Base-by-base conservation (phyloP, 2,329 filamentous ascomycete species). In the Microdochium paspali region DNA sequence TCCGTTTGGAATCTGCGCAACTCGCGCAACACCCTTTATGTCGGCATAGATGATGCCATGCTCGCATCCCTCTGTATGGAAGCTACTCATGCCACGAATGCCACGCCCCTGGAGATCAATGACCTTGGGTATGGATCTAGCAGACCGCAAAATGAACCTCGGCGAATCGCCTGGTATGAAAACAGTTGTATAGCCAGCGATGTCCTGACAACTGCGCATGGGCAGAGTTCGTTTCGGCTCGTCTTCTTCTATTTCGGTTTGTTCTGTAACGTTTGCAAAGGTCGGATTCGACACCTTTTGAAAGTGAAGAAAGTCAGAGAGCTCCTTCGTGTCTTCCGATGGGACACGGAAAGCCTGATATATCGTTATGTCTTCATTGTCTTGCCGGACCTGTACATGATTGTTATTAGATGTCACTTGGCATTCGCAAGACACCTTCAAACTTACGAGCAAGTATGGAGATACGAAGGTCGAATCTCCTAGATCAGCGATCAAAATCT, bases 1-100 rank as follows among this genome's bases (percentile, higher is more conserved):
- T 1, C 64, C 52, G 10, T 52, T 56, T 1, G 87, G 86, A 13
- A 97, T 63, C 62, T 86, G 81, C 24, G 82, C 86, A 13, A 93
- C 83, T 21, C 85, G 78, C 12, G 90, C 77, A 12, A 82, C 74
- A n/a, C 86, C 82, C 56, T 86, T 67, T 1, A 72, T 76, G 65
- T 94, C 86, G 24, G 88, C 74, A 58, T 90, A 93, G 35, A 90
- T 85, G 60, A 96, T 94, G 0, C 90, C 90, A 47, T 80, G 75
- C 49, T 90, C 82, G 59, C 87, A 93, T 5, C 80, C 82, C 47
- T 82, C 77, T 0, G 84, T 90, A 61, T 94, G 80, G 61, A 95
- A 88, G 1, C 80, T 70, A 53, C 83, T 87, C 56, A 97, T 73
- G 45, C 83, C 81, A 32, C 82, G 77, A 3, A 91, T 81, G 7